Base-by-base conservation (phyloP, 2,329 filamentous ascomycete genomes). In the Metarhizium robertsii region DNA sequence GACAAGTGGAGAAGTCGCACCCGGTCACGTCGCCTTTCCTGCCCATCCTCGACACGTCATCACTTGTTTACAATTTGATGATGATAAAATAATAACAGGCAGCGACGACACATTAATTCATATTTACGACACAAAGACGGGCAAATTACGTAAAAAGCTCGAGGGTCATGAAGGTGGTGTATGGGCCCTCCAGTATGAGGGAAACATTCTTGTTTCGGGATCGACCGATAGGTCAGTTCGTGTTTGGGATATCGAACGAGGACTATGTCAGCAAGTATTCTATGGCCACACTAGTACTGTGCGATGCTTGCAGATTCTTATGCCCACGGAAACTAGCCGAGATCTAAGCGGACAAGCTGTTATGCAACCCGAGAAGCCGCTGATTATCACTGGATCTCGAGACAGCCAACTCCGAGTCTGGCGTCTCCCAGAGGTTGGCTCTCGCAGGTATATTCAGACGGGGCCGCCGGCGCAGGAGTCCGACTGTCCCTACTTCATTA, bases 71-170 rank as follows among this genome's bases (percentile, higher is more conserved):
- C 92, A 99, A 68, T 99, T 99, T 64, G 94, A 99, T 66, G 89
- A 92, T 51, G 92, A 99, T 76, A 97, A 97, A 73, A 96, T 99
- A 62, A 81, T 99, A 62, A 99, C 94, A 1, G 94, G 94, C 30
- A 97, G 92, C 66, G 94, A 99, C 68, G 94, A 99, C 67, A 96
- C 92, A 4, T 86, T 96, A 59, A 99, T 99, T 65, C 92, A 99
- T 64, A 91, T 99, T 36, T 99, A 97, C 69, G 92, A 97, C 67
- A 97, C 94, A 13, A 95, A 94, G 73, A 96, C 92, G 0, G 94
- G 94, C 57, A 87, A 87, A 60, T 74, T 96, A 40, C 83, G 88
- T 50, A 90, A 85, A 65, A 90, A 87, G 60, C 82, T 99, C 2
- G 87, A 92, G 65, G 94, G 94, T 2, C 94, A 99, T 63, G 94